Evolutionary conservation across 164 flowering plant genomes (phyloP).

Genomic region (Magnolia officinalis): DNA sequence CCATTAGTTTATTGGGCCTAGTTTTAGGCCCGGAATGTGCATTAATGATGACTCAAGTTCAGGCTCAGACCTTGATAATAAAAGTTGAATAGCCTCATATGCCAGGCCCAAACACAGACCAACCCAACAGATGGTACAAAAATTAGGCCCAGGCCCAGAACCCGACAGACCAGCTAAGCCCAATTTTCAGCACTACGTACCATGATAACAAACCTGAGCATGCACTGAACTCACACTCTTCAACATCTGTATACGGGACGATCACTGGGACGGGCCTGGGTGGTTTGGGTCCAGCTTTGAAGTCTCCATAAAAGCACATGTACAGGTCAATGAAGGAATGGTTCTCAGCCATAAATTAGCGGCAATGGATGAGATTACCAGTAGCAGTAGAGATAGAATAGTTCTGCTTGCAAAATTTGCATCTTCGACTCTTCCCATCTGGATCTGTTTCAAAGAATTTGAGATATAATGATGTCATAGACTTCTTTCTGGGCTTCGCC

Average conservation of each 20-base stretch:
- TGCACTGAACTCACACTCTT: too few species aligned
- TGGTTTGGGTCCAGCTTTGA: not conserved
- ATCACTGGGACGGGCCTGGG: not conserved
- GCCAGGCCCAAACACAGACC: too few species aligned
- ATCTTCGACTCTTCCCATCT: slow-evolving; percentile 85
- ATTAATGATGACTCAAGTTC: too few species aligned
- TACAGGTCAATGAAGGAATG: not conserved
- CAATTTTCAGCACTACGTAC: too few species aligned
- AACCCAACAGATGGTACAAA: too few species aligned
- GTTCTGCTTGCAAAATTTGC: slow-evolving; percentile 94
- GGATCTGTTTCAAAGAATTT: slow-evolving; percentile 85
- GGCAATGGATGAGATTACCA: slow-evolving; percentile 36
- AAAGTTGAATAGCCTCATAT: too few species aligned
- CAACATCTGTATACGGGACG: not conserved
- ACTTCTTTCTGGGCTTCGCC: slow-evolving; percentile 77
- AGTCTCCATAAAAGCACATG: not conserved
- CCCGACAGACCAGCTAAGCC: too few species aligned
- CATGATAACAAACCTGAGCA: too few species aligned
- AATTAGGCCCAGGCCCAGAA: too few species aligned
- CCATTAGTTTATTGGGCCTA: too few species aligned
- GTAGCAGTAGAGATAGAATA: slow-evolving; percentile 98
- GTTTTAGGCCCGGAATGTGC: too few species aligned
- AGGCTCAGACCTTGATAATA: too few species aligned
- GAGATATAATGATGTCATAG: slow-evolving; percentile 91
- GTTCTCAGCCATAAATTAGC: not conserved